A percentile compares a stretch with the other conserved stretches of the same genome.
Conservation (phyloP, 306 rosid genomes). For the Sphenostylis stenocarpa region DNA sequence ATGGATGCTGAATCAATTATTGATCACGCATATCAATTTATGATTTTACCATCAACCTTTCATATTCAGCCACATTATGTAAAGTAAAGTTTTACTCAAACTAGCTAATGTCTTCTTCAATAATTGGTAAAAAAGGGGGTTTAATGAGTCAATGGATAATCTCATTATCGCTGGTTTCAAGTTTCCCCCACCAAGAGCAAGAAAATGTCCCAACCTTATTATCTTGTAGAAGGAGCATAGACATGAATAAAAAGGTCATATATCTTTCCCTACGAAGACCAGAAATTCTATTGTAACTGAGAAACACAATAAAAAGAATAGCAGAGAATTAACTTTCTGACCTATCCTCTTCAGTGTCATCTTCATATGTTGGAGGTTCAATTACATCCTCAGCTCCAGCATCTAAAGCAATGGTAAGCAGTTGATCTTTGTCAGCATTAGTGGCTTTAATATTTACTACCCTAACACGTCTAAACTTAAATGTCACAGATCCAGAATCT, state of each 20-base stretch:
- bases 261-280: neutral
- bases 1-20: neutral
- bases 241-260: constrained; percentile 1
- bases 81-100: neutral
- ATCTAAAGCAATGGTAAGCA: constrained; percentile 72
- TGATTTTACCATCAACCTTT: neutral
- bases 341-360: constrained; percentile 76
- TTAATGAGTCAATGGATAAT: constrained; percentile 18
- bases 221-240: constrained; percentile 23
- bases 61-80: neutral
- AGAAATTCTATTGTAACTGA: constrained; percentile 3
- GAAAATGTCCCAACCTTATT: neutral
- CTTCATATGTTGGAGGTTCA: constrained; percentile 80
- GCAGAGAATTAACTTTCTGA: constrained; percentile 58
- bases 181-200: constrained; percentile 17
- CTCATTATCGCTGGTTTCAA: neutral
- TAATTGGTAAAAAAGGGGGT: neutral
- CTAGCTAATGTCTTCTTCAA: neutral
- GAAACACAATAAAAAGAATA: constrained; percentile 1
- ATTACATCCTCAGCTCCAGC: constrained; percentile 95
- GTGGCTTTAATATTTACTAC: constrained; percentile 69
- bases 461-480: constrained; percentile 83
- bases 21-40: neutral
- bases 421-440: constrained; percentile 78
- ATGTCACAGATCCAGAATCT: constrained; percentile 83